These are phyloP conservation scores for Raddia guianensis DNA, from an alignment of 176 grass and related monocot species.

Conservation along the genomic window DNA sequence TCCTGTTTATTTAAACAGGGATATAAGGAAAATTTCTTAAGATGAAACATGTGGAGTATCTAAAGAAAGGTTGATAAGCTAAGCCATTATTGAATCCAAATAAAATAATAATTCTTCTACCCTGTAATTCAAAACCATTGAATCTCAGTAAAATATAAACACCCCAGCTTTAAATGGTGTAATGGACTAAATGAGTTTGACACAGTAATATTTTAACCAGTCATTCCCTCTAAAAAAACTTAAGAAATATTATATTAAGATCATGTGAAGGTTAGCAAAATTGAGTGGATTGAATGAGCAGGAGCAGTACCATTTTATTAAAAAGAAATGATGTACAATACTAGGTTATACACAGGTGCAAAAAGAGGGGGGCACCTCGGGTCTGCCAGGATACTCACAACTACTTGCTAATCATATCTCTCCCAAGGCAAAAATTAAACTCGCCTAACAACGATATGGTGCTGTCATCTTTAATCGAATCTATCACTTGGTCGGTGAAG, in stretches of 20 bases:
- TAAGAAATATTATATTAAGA: background rate
- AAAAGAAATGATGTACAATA: too few relatives aligned
- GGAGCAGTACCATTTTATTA: too few relatives aligned
- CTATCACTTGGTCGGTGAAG: too few relatives aligned
- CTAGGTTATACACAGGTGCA: too few relatives aligned
- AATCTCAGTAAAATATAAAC: background rate
- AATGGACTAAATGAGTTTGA: background rate
- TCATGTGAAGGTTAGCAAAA: background rate
- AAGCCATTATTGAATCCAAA: constrained; percentile 27
- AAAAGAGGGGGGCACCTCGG: too few relatives aligned
- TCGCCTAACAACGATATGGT: too few relatives aligned
- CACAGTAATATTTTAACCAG: background rate
- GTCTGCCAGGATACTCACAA: too few relatives aligned
- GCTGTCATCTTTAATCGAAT: too few relatives aligned
- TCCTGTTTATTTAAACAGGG: constrained; percentile 51
- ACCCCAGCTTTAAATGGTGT: background rate
- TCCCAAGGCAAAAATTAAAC: too few relatives aligned
- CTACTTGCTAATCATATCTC: too few relatives aligned
- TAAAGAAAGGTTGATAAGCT: background rate
- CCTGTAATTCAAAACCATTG: background rate
- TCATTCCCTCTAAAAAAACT: background rate
- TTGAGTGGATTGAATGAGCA: too few relatives aligned
- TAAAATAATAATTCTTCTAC: background rate
- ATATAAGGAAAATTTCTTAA: background rate
- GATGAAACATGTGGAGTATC: constrained; percentile 5